Percentiles rank a stretch among this genome's conserved stretches.
Evolutionary conservation across 495 filamentous ascomycete species (phyloP).

Genomic region (Annulohypoxylon maeteangense): DNA sequence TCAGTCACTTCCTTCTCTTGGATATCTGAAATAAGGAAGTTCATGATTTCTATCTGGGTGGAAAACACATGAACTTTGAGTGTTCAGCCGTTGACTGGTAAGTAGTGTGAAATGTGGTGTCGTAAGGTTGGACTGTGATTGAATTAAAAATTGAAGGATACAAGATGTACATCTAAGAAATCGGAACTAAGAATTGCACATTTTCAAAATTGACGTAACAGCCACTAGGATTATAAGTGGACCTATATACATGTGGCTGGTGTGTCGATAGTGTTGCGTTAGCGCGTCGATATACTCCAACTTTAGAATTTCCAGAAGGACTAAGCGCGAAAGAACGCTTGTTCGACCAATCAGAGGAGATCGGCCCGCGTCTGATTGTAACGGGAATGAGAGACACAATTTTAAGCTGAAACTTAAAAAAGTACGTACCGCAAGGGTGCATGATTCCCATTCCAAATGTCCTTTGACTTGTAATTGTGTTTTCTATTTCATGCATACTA

Average conservation of each 20-base stretch:
- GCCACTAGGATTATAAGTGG: slow-evolving; percentile 13
- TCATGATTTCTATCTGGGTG: slow-evolving; percentile 46
- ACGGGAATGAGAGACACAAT: slow-evolving; percentile 5
- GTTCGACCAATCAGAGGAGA: slow-evolving; percentile 23
- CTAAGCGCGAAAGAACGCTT: slow-evolving; percentile 33
- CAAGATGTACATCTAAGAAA: background rate
- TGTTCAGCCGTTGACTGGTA: background rate
- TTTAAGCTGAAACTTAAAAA: slow-evolving; percentile 29
- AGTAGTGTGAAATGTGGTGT: background rate
- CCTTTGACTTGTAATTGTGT: background rate
- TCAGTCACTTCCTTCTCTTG: slow-evolving; percentile 71
- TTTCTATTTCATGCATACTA: background rate
- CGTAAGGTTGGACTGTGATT: background rate
- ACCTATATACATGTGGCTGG: slow-evolving; percentile 19
- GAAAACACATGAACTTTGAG: background rate
- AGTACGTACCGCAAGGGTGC: slow-evolving; percentile 19
- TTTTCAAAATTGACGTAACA: slow-evolving; percentile 34
- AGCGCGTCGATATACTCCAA: slow-evolving; percentile 12
- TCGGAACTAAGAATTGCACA: slow-evolving; percentile 2
- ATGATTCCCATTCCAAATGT: background rate
- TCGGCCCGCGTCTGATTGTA: slow-evolving; percentile 32
- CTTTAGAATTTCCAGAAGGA: slow-evolving; percentile 31
- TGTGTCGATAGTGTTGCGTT: slow-evolving; percentile 16
- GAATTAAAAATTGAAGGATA: background rate
- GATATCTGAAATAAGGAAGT: slow-evolving; percentile 77